Evolutionary conservation across 768 basidiomycete genomes (phyloP), one percentile per base, ranked within the genome.

Genomic region (Coprinopsis cinerea): DNA sequence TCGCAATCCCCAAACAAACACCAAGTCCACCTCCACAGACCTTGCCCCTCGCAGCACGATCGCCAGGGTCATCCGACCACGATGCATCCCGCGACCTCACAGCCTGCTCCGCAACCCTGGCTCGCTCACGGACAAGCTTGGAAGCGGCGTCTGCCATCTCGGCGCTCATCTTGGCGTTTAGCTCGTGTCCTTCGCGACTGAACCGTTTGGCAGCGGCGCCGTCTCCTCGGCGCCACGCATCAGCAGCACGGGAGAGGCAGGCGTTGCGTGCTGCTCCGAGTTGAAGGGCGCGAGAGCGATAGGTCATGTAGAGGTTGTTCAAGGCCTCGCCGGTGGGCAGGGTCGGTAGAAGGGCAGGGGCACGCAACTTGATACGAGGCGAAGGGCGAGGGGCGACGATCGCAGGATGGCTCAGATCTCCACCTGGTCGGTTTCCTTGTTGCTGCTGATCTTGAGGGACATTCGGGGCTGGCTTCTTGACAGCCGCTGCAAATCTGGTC

Each of bases 141-240:
- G 74, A 74, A 1, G 96, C 96, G 4, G 95, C 92, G 26, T 80
- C 77, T 7, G 78, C 76, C 76, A 92, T 90, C 70, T 97, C 96
- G 22, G 67, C 71, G 36, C 81, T 74, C 91, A 99, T 96, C 66
- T 89, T 88, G 36, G 80, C 82, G 59, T 98, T 98, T 52, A 96
- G 70, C 35, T 95, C 92, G 58, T 95, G 90, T 1, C 93, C 96
- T 61, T 98, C 94, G 35, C 90, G 74, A 54, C 87, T 90, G 69
- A 95, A 98, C 41, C 92, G 75, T 67, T 97, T 96, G 30, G 96
- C 96, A 0, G 89, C 87, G 0, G 94, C 92, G 2, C 95, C 95
- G 57, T 99, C 96, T 1, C 95, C 94, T 1, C 92, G 78, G 48
- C 91, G 77, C 90, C 92, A 99, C 2, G 94, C 92, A 59, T 96